phyloP scores from a whole-genome alignment of 805 yeast species.

The Yarrowia sp. region DNA sequence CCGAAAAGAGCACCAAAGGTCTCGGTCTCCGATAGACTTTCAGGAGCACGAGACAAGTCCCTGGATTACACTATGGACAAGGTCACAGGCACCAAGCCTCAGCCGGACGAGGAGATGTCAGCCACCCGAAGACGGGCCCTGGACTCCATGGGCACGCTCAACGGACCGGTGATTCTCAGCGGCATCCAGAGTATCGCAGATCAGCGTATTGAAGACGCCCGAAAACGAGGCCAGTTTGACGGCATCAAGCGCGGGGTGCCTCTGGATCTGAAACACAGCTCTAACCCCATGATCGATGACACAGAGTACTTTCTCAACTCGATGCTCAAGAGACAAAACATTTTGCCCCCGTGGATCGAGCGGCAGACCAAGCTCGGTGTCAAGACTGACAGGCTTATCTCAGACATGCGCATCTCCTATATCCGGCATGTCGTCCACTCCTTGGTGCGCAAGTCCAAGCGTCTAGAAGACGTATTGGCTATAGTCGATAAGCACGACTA shows the following conservation, averaged over 20 bases:
- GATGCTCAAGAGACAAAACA: slow-evolving; percentile 67
- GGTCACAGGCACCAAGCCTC: slow-evolving; percentile 35
- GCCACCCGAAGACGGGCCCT: slow-evolving; percentile 64
- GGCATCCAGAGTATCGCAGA: slow-evolving; percentile 68
- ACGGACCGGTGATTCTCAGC: slow-evolving; percentile 40
- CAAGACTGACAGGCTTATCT: slow-evolving; percentile 46
- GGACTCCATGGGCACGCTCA: slow-evolving; percentile 44
- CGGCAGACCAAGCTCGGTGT: slow-evolving; percentile 58
- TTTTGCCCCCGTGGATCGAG: slow-evolving; percentile 89
- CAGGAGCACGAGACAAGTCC: slow-evolving; percentile 61
- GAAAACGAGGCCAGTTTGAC: slow-evolving; percentile 64
- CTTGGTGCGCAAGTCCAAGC: background rate
- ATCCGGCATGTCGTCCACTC: slow-evolving; percentile 18
- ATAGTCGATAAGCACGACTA: background rate
- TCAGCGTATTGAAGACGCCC: slow-evolving; percentile 71
- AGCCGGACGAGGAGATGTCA: slow-evolving; percentile 44
- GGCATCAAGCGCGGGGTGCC: slow-evolving; percentile 65
- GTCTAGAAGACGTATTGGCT: background rate
- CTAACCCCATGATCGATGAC: slow-evolving; percentile 58
- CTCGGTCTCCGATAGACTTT: background rate
- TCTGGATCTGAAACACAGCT: slow-evolving; percentile 41
- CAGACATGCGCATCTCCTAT: background rate
- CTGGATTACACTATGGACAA: slow-evolving; percentile 61
- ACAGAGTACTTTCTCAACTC: slow-evolving; percentile 79
- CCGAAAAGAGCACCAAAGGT: background rate